These are phyloP conservation scores for Skeletonema costatum DNA, from an alignment of 108 stramenopile genomes.

Conservation along the genomic window DNA sequence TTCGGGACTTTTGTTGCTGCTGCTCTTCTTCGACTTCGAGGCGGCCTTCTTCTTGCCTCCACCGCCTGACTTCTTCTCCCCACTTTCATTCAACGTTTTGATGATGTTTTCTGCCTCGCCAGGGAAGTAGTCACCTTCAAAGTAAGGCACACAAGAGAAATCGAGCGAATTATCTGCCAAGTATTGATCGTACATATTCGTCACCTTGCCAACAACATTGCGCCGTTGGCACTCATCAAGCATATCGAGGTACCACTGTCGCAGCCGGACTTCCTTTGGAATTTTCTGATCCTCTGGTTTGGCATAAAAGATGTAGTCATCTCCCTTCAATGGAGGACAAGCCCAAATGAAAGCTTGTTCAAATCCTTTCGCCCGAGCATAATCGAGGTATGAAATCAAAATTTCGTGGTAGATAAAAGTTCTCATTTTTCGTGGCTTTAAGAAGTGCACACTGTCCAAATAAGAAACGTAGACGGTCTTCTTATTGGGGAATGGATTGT, in stretches of 20 bases:
- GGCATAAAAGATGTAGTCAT: slow-evolving; percentile 99
- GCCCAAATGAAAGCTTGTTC: slow-evolving; percentile 97
- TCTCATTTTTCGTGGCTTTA: slow-evolving; percentile 88
- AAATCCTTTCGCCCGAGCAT: slow-evolving; percentile 86
- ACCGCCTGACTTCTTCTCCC: slow-evolving; percentile 54
- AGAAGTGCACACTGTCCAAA: slow-evolving; percentile 93
- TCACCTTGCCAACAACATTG: slow-evolving; percentile 86
- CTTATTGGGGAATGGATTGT: slow-evolving; percentile 90
- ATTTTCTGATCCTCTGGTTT: slow-evolving; percentile 98
- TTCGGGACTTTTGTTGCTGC: slow-evolving; percentile 43
- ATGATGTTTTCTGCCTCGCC: slow-evolving; percentile 98
- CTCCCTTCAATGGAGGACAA: slow-evolving; percentile 97
- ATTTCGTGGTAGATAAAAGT: slow-evolving; percentile 97
- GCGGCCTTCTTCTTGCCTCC: slow-evolving; percentile 71
- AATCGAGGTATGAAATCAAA: slow-evolving; percentile 94
- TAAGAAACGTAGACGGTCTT: slow-evolving; percentile 92
- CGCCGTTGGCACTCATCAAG: slow-evolving; percentile 87
- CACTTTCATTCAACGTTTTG: slow-evolving; percentile 77
- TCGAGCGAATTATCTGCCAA: slow-evolving; percentile 80
- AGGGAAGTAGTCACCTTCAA: slow-evolving; percentile 99
- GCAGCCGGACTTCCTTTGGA: slow-evolving; percentile 86
- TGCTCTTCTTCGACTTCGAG: slow-evolving; percentile 46
- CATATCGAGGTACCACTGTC: slow-evolving; percentile 97
- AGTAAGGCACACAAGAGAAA: slow-evolving; percentile 92
- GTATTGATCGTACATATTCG: slow-evolving; percentile 96